Conservation (phyloP, 2,329 filamentous ascomycete species). For the Pseudogymnoascus sp. region DNA sequence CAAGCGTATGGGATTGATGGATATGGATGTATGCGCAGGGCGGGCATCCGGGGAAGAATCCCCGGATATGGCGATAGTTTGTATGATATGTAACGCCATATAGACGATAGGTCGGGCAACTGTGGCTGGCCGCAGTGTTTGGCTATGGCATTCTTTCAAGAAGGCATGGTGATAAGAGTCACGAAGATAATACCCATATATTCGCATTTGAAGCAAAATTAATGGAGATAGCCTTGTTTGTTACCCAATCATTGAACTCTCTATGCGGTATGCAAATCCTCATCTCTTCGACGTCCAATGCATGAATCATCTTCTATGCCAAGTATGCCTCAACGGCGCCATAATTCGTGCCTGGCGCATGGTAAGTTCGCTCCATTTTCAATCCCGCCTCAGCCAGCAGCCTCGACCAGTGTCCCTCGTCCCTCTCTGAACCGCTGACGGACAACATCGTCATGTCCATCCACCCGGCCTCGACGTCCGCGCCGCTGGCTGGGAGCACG, state of each 20-base stretch:
- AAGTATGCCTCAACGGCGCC: slow-evolving; percentile 8
- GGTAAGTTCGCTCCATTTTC: slow-evolving; percentile 10
- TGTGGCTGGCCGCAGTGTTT: not conserved
- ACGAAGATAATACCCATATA: not conserved
- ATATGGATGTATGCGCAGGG: not conserved
- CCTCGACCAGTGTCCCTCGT: slow-evolving; percentile 13
- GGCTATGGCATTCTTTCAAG: not conserved
- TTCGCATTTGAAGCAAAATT: not conserved
- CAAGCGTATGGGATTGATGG: not conserved
- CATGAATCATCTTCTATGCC: not conserved
- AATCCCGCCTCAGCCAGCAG: slow-evolving; percentile 13
- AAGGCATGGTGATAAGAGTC: not conserved
- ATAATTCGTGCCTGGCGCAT: slow-evolving; percentile 10
- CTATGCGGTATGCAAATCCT: not conserved
- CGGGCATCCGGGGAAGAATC: not conserved
- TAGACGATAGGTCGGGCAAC: not conserved
- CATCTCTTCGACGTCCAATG: not conserved
- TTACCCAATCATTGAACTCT: not conserved
- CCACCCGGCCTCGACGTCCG: slow-evolving; percentile 10
- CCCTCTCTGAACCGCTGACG: slow-evolving; percentile 14
- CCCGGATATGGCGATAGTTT: not conserved
- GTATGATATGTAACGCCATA: slow-evolving; percentile 2
- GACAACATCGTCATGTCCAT: slow-evolving; percentile 16
- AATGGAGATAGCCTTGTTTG: not conserved
- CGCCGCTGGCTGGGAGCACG: slow-evolving; percentile 19